Conservation (phyloP, 176 grass and related monocot species). For the Eragrostis curvula region DNA sequence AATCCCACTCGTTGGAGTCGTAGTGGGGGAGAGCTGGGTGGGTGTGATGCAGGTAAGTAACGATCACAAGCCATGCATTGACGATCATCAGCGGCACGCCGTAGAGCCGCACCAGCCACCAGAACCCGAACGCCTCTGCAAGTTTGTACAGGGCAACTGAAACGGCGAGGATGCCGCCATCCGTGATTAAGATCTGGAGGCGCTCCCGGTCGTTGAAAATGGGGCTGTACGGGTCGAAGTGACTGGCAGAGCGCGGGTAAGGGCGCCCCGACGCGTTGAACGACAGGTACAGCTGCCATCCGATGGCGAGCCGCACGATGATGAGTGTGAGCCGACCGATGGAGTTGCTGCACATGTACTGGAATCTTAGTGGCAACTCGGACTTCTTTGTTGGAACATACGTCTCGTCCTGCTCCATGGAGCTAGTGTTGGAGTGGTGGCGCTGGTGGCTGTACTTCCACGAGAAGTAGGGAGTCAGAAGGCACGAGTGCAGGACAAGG, state of each 20-base stretch:
- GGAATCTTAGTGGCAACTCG: not conserved
- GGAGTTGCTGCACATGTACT: not conserved
- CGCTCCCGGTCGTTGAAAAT: slow-evolving; percentile 57
- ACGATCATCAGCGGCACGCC: slow-evolving; percentile 55
- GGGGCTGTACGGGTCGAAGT: slow-evolving; percentile 53
- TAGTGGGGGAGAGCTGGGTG: slow-evolving; percentile 56
- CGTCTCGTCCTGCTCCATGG: slow-evolving; percentile 55
- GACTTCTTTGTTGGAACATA: slow-evolving; percentile 54
- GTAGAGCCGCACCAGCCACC: slow-evolving; percentile 42
- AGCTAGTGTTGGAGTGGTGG: slow-evolving; percentile 64
- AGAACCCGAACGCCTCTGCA: not conserved
- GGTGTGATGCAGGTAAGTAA: slow-evolving; percentile 66
- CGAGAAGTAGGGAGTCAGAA: slow-evolving; percentile 61
- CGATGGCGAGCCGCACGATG: not conserved
- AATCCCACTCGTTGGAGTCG: slow-evolving; percentile 58
- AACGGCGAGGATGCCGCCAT: slow-evolving; percentile 39
- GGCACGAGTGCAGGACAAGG: slow-evolving; percentile 53
- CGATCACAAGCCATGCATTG: slow-evolving; percentile 51
- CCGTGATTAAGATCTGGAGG: slow-evolving; percentile 47
- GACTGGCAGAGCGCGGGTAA: slow-evolving; percentile 59
- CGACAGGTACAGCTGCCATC: not conserved
- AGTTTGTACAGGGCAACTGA: slow-evolving; percentile 40
- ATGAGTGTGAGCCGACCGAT: not conserved
- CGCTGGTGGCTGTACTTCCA: slow-evolving; percentile 67
- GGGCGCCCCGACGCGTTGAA: slow-evolving; percentile 43